Evolutionary conservation across 2,329 filamentous ascomycete species (phyloP).

Genomic region (Leptoxyphium fumago): DNA sequence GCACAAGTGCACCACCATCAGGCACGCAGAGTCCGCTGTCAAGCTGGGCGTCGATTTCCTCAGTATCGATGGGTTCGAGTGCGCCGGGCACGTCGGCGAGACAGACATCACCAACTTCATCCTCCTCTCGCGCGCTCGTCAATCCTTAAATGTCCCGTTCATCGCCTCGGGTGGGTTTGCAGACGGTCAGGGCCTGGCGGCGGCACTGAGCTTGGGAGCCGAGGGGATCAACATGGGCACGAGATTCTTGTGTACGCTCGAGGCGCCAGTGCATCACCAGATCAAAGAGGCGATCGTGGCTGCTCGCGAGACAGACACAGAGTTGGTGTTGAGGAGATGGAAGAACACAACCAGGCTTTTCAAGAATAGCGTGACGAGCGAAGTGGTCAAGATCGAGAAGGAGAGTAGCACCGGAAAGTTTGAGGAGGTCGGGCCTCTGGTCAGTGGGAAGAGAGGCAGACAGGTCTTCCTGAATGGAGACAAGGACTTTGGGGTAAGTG

Average conservation of each 20-base stretch:
- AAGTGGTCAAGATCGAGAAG: constrained; percentile 69
- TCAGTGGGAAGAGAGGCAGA: constrained; percentile 79
- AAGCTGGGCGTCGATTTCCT: constrained; percentile 95
- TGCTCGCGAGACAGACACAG: constrained; percentile 80
- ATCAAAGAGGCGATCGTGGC: constrained; percentile 88
- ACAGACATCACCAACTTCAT: constrained; percentile 83
- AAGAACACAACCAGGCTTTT: constrained; percentile 82
- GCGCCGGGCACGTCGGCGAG: constrained; percentile 80
- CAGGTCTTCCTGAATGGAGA: constrained; percentile 34
- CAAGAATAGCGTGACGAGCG: constrained; percentile 73
- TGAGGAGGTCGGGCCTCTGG: constrained; percentile 68
- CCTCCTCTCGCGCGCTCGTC: constrained; percentile 69
- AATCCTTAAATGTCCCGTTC: constrained; percentile 73
- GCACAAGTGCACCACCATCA: constrained; percentile 96
- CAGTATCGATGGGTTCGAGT: constrained; percentile 95
- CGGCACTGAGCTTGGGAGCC: constrained; percentile 76
- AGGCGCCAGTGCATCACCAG: constrained; percentile 81
- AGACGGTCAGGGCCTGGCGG: constrained; percentile 83
- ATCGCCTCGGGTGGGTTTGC: constrained; percentile 94
- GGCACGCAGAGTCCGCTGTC: constrained; percentile 78
- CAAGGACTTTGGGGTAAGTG: constrained; percentile 1
- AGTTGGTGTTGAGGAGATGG: constrained; percentile 78
- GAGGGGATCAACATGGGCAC: constrained; percentile 98
- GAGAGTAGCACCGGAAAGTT: constrained; percentile 79
- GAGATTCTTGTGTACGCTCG: constrained; percentile 89